A percentile compares a stretch with the other conserved stretches of the same genome.
Conservation (phyloP, 148 eudicot species). For the Tetragonia tetragonoides region DNA sequence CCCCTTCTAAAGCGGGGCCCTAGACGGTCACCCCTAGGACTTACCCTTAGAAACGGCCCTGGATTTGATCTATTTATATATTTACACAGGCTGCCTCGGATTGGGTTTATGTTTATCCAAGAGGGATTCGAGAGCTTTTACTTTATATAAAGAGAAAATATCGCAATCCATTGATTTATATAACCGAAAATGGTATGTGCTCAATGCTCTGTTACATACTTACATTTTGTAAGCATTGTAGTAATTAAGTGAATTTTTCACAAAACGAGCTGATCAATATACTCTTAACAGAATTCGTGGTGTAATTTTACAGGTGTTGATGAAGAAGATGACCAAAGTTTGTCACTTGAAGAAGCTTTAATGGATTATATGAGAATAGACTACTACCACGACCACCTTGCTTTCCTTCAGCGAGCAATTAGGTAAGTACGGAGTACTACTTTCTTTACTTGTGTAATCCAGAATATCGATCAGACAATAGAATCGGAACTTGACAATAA, state of each 20-base stretch:
- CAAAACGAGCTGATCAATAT: no score
- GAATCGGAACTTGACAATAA: no score
- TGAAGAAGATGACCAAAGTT: not conserved
- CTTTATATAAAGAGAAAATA: slow-evolving; percentile 7
- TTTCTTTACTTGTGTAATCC: no score
- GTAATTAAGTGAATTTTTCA: no score
- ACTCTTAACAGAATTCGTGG: no score
- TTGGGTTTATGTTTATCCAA: slow-evolving; percentile 9
- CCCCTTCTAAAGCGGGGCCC: no score
- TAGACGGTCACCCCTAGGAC: no score
- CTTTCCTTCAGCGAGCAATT: slow-evolving; percentile 9
- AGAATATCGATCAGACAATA: no score
- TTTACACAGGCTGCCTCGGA: slow-evolving; percentile 15
- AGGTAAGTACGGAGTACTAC: slow-evolving; percentile 1
- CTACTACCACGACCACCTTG: slow-evolving; percentile 10
- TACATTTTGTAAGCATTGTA: no score
- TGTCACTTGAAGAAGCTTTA: slow-evolving; percentile 9
- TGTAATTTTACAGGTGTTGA: slow-evolving; percentile 13
- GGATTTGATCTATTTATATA: no score
- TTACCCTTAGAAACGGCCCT: no score
- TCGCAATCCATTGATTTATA: slow-evolving; percentile 11
- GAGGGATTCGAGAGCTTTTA: not conserved
- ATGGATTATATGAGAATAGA: slow-evolving; percentile 8
- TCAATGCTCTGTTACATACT: no score
- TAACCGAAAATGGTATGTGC: slow-evolving; percentile 5